phyloP scores from a whole-genome alignment of 768 basidiomycete species.

The Boletus tylopilopsis region DNA sequence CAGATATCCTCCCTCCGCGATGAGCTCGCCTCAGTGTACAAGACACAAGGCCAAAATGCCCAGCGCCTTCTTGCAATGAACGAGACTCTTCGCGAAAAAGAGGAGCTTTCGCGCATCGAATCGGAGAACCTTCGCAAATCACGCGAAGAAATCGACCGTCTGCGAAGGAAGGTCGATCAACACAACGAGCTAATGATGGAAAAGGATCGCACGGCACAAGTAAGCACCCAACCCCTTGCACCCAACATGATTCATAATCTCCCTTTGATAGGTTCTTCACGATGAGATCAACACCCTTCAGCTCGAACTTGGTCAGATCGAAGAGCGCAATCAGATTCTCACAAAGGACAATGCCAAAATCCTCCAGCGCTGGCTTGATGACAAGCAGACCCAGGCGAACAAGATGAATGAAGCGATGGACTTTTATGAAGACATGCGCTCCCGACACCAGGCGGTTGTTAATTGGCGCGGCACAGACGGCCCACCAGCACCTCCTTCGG shows the following conservation, averaged over 20 bases:
- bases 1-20: conserved; percentile 90
- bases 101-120: conserved; percentile 79
- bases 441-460: conserved; percentile 59
- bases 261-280: conserved; percentile 67
- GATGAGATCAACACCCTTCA: conserved; percentile 93
- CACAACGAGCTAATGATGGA: conserved; percentile 83
- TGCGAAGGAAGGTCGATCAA: conserved; percentile 77
- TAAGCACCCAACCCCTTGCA: conserved; percentile 26
- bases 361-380: conserved; percentile 94
- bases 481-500: conserved; percentile 34
- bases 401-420: conserved; percentile 93
- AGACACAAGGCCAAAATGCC: conserved; percentile 93
- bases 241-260: neutral
- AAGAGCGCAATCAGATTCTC: conserved; percentile 82
- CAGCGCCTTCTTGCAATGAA: conserved; percentile 92
- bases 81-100: conserved; percentile 91
- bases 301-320: conserved; percentile 86
- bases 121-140: conserved; percentile 75
- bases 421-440: conserved; percentile 85
- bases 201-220: conserved; percentile 88
- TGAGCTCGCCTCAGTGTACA: conserved; percentile 92
- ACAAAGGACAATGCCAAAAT: conserved; percentile 93
- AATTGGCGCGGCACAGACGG: conserved; percentile 50
- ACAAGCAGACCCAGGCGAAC: conserved; percentile 89
- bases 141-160: conserved; percentile 66